Base-by-base conservation (phyloP, 345 rosid species). In the Euphorbia pulcherrima region DNA sequence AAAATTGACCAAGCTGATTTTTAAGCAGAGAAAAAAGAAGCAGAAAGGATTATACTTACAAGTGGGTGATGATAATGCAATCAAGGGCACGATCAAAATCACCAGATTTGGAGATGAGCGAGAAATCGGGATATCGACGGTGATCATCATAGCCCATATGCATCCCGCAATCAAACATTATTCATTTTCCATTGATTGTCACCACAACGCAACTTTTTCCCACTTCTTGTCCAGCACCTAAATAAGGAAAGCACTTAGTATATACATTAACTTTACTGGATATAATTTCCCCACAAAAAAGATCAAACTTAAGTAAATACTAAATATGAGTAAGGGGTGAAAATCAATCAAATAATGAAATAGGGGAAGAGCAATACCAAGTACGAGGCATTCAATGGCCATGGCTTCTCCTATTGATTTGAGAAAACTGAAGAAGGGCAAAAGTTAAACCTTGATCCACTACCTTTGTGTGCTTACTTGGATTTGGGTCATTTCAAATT, bases 81-180 rank as follows among this genome's bases (percentile, higher is more conserved):
- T 81, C 76, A 37, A 94, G 83, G 2, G 73, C 78, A 18, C 46
- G 62, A 65, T 83, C 84, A 56, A 86, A 94, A 67, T 88, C 89
- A 12, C 81, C 71, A 24, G 86, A 72, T 23, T 82, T 73, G 0
- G 96, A 82, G 53, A 88, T 65, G 53, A 72, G 89, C 39, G 97
- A 87, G 79, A 94, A 94, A 70, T 91, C 92, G 5, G 97, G 97
- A 82, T 79, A 94, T 6, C 92, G 88, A 21, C 84, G 87, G 46
- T 78, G 88, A 75, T 89, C 99, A 53, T 78, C 80, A 74, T 83
- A 81, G 46, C 95, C 99, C 97, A 94, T 91, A 73, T 91, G 96
- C 99, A 94, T 91, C 64, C 97, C 97, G 67, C 97, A 94, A 68
- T 94, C 99, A 46, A 94, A 94, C 97, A 94, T 94, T 64, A 91